phyloP scores from a whole-genome alignment of 148 eudicot genomes.

The Limonium bicolor region DNA sequence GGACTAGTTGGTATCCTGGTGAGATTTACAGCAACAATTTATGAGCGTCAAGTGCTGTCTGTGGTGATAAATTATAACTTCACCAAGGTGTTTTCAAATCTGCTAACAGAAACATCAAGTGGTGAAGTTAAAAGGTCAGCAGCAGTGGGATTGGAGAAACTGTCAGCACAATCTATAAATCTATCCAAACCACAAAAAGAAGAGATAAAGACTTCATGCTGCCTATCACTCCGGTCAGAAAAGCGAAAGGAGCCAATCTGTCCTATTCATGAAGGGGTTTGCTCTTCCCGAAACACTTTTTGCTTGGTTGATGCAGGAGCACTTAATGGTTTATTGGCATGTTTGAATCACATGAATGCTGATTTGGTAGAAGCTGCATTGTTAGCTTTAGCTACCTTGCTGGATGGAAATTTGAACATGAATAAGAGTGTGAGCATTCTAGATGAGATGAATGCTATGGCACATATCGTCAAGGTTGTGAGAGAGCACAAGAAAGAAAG shows the following conservation, averaged over 20 bases:
- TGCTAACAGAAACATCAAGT: slow-evolving; percentile 38
- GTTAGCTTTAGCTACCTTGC: slow-evolving; percentile 55
- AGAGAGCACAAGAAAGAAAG: slow-evolving; percentile 48
- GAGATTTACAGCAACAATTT: slow-evolving; percentile 62
- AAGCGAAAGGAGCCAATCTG: slow-evolving; percentile 18
- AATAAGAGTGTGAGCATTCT: slow-evolving; percentile 43
- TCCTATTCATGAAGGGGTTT: slow-evolving; percentile 53
- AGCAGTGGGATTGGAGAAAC: slow-evolving; percentile 57
- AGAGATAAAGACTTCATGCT: slow-evolving; percentile 12
- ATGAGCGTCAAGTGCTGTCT: slow-evolving; percentile 38
- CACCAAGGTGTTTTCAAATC: slow-evolving; percentile 34
- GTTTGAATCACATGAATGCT: slow-evolving; percentile 45
- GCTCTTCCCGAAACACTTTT: slow-evolving; percentile 52
- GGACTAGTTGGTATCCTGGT: slow-evolving; percentile 71
- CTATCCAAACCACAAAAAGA: slow-evolving; percentile 43
- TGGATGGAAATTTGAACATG: slow-evolving; percentile 49
- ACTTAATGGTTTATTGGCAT: slow-evolving; percentile 38
- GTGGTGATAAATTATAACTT: slow-evolving; percentile 33
- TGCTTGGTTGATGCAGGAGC: slow-evolving; percentile 63
- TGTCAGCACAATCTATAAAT: slow-evolving; percentile 39
- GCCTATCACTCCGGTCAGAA: slow-evolving; percentile 16
- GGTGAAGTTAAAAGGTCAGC: slow-evolving; percentile 59
- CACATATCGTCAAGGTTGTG: slow-evolving; percentile 39
- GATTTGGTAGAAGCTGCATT: slow-evolving; percentile 58
- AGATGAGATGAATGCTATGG: slow-evolving; percentile 24